These are phyloP conservation scores for Rhodotorula toruloides DNA, from an alignment of 768 basidiomycete species.

Conservation along the genomic window DNA sequence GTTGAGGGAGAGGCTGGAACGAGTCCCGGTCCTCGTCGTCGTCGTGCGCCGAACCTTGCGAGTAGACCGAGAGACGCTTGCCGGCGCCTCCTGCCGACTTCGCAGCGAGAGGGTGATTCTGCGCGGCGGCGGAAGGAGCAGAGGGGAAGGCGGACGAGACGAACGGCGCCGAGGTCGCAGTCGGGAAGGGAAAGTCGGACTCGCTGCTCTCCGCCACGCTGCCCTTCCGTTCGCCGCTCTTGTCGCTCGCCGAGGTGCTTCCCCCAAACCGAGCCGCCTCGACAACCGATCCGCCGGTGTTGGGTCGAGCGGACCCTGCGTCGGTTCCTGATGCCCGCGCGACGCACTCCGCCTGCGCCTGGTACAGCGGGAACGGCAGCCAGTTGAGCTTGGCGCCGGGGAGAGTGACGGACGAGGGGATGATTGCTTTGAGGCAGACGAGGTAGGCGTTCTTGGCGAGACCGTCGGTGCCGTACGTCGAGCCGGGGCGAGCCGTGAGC, in stretches of 20 bases:
- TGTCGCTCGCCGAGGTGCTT: constrained; percentile 3
- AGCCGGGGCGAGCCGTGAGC: constrained; percentile 23
- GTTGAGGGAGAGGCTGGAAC: background rate
- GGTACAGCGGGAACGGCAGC: constrained; percentile 30
- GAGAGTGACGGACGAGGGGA: constrained; percentile 25
- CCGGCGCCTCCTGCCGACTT: background rate
- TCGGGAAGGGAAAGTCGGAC: background rate
- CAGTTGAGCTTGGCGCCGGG: constrained; percentile 24
- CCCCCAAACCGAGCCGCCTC: constrained; percentile 6
- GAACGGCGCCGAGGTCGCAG: constrained; percentile 15
- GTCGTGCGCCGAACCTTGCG: background rate
- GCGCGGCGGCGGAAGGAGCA: background rate
- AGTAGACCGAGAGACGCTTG: background rate
- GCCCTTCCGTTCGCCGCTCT: background rate
- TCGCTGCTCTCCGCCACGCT: background rate
- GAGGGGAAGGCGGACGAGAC: constrained; percentile 11
- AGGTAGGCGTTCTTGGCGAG: constrained; percentile 24
- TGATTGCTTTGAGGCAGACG: constrained; percentile 32
- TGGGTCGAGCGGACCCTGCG: background rate
- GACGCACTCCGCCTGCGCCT: constrained; percentile 31
- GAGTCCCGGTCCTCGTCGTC: constrained; percentile 1
- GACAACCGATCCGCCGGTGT: constrained; percentile 8
- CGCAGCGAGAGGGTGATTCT: background rate
- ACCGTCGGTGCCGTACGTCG: constrained; percentile 18
- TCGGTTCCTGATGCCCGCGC: constrained; percentile 3